Conservation (phyloP, 192 early-diverging fungal species). For the Irineochytrium annulatum region DNA sequence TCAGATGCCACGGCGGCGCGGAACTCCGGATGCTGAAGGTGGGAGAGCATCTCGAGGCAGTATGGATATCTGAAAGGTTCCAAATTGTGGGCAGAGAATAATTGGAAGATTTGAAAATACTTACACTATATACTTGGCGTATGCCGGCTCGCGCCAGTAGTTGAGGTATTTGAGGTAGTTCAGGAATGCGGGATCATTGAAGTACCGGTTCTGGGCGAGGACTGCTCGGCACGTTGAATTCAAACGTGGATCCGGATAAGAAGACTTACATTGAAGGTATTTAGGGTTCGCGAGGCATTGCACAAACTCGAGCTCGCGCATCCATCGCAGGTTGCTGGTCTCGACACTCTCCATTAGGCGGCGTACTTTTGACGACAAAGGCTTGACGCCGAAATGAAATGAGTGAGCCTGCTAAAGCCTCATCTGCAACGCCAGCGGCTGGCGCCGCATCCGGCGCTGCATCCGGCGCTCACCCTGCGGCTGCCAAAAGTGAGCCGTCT, state of each 20-base stretch:
- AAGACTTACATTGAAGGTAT: slow-evolving; percentile 76
- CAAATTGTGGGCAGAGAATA: background rate
- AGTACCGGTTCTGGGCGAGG: slow-evolving; percentile 84
- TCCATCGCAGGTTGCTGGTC: slow-evolving; percentile 57
- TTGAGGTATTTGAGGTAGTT: slow-evolving; percentile 87
- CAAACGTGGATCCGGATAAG: background rate
- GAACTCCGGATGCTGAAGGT: slow-evolving; percentile 80
- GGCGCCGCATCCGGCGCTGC: no score
- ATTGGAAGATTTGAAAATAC: slow-evolving; percentile 1
- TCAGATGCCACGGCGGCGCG: slow-evolving; percentile 68
- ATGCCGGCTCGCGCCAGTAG: slow-evolving; percentile 87
- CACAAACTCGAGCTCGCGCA: slow-evolving; percentile 92
- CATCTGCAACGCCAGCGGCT: no score
- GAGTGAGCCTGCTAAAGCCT: no score
- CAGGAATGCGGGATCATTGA: slow-evolving; percentile 78
- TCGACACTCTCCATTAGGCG: no score
- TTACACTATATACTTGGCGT: slow-evolving; percentile 84
- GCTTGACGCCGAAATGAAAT: no score
- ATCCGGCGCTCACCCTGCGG: no score
- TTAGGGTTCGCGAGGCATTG: slow-evolving; percentile 91
- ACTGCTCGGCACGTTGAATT: slow-evolving; percentile 28
- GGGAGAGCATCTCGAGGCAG: slow-evolving; percentile 76
- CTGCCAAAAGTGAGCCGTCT: no score
- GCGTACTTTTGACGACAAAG: no score
- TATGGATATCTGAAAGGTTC: slow-evolving; percentile 73